Percentiles rank a stretch among this genome's conserved stretches.
These are phyloP conservation scores for Arabidopsis arenosa DNA, from an alignment of 345 rosid genomes.

Conservation along the genomic window DNA sequence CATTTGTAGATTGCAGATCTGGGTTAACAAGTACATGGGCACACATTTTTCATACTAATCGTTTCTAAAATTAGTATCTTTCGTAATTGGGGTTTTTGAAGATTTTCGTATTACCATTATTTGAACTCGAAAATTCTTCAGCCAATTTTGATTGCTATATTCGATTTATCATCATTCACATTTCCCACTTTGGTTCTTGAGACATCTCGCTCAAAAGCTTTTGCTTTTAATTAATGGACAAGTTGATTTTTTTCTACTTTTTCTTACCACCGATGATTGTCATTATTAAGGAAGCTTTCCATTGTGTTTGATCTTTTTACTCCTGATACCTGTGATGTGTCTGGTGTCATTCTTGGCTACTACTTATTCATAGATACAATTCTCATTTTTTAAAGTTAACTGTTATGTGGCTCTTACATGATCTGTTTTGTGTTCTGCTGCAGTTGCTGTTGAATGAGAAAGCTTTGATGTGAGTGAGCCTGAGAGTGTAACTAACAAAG, in stretches of 20 bases:
- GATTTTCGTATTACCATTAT: background rate
- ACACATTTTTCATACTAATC: background rate
- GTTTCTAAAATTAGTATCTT: slow-evolving; percentile 30
- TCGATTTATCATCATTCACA: slow-evolving; percentile 12
- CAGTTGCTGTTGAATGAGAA: slow-evolving; percentile 41
- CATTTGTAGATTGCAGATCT: slow-evolving; percentile 41
- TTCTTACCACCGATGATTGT: slow-evolving; percentile 1
- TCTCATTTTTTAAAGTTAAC: background rate
- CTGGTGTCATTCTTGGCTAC: slow-evolving; percentile 23
- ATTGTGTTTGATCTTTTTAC: slow-evolving; percentile 17
- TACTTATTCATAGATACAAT: slow-evolving; percentile 1
- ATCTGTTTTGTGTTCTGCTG: slow-evolving; percentile 27
- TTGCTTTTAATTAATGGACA: slow-evolving; percentile 33
- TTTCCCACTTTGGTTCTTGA: background rate
- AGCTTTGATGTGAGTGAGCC: slow-evolving; percentile 34
- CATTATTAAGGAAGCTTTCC: slow-evolving; percentile 23
- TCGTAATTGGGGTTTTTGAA: slow-evolving; percentile 13
- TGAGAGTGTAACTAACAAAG: slow-evolving; percentile 5
- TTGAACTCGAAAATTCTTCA: background rate
- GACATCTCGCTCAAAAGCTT: background rate
- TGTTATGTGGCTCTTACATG: slow-evolving; percentile 13
- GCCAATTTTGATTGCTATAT: slow-evolving; percentile 3
- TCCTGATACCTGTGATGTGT: slow-evolving; percentile 28
- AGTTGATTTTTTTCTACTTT: background rate
- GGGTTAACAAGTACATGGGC: background rate